These are phyloP conservation scores for Lachnellula suecica DNA, from an alignment of 2,329 filamentous ascomycete species.

Conservation along the genomic window DNA sequence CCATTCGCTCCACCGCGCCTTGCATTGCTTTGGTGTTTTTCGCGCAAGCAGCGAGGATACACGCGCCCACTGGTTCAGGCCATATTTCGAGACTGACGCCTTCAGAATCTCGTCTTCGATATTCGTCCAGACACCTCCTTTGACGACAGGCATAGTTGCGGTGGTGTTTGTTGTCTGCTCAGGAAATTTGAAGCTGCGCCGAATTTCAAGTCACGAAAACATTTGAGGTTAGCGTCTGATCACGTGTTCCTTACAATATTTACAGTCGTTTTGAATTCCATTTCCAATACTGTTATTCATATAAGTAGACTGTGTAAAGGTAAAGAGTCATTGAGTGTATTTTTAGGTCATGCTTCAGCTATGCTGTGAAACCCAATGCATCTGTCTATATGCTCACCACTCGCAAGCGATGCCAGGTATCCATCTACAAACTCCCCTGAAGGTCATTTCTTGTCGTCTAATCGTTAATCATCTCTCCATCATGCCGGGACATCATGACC, in stretches of 20 bases:
- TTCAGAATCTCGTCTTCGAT: constrained; percentile 96
- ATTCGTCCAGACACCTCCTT: constrained; percentile 74
- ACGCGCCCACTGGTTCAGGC: constrained; percentile 96
- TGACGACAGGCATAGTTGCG: constrained; percentile 66
- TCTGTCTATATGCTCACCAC: neutral
- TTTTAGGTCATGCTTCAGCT: neutral
- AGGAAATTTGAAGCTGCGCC: neutral
- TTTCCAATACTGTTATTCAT: no score
- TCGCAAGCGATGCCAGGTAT: neutral
- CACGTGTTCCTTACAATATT: no score
- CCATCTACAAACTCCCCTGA: neutral
- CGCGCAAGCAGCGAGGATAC: constrained; percentile 95
- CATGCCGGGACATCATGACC: neutral
- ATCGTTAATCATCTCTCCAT: neutral
- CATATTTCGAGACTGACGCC: constrained; percentile 83
- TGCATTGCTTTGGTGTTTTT: constrained; percentile 99
- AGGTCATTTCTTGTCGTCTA: neutral
- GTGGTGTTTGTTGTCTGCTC: constrained; percentile 2
- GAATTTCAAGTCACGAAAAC: neutral
- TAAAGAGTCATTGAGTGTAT: neutral
- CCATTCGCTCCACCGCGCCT: constrained; percentile 98
- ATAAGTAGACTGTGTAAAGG: neutral
- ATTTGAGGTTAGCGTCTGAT: neutral
- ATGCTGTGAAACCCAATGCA: neutral
- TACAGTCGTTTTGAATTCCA: no score